phyloP scores from a whole-genome alignment of 805 yeast species.

The Blastobotrys chiropterorum region DNA sequence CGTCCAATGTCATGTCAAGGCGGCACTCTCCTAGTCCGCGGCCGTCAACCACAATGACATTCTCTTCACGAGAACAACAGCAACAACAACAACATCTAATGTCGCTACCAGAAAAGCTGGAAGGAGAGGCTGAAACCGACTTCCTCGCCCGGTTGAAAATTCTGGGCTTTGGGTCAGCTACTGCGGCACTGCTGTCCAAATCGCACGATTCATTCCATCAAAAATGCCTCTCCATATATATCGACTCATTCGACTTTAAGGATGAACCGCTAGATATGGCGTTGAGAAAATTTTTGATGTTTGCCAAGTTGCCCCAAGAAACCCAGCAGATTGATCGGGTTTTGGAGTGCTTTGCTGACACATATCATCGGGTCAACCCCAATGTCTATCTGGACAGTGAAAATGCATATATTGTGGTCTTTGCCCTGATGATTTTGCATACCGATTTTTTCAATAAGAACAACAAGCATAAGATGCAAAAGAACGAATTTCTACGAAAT shows the following conservation, averaged over 20 bases:
- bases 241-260: constrained; percentile 41
- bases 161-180: constrained; percentile 16
- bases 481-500: constrained; percentile 52
- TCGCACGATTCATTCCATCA: constrained; percentile 27
- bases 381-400: constrained; percentile 37
- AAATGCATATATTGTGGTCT: constrained; percentile 56
- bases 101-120: constrained; percentile 16
- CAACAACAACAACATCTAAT: not conserved
- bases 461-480: constrained; percentile 63
- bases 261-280: constrained; percentile 61
- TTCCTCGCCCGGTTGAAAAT: constrained; percentile 30
- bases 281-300: constrained; percentile 51
- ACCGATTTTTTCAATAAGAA: constrained; percentile 67
- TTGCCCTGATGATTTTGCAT: constrained; percentile 63
- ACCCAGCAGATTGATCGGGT: constrained; percentile 72
- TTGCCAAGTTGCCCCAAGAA: constrained; percentile 59
- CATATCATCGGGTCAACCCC: constrained; percentile 43
- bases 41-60: constrained; percentile 6
- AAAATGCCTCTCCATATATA: constrained; percentile 27
- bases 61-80: not conserved
- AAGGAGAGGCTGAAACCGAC: constrained; percentile 29
- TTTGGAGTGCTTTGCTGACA: constrained; percentile 48
- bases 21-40: constrained; percentile 16
- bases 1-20: not conserved
- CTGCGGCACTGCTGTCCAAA: constrained; percentile 28